Evolutionary conservation across 176 grass and related monocot species (phyloP), one percentile per base, ranked within the genome.

Genomic region (Tillandsia leiboldiana): DNA sequence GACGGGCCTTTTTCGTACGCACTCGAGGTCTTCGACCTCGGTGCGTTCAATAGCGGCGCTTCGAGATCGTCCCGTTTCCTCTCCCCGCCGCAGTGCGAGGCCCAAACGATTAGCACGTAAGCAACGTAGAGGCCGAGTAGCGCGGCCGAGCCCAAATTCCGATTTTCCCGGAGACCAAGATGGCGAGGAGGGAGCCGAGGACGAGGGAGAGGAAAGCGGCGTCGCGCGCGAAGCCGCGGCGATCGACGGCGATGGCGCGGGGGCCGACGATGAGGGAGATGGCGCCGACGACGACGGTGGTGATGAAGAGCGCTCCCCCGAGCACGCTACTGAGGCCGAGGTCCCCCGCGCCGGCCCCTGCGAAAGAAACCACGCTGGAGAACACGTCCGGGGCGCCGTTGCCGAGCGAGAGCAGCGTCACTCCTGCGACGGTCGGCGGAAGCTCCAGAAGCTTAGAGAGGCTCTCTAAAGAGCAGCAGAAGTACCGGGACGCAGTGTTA

Each of bases 321-420:
- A 92, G 77, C 23, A 83, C 67, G 69, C 90, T 82, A 54, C 70
- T 86, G 50, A 92, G 77, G 67, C 90, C 90, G 2, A 92, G 73
- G 5, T 14, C 28, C 12, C 48, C 26, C 22, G 79, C 47, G 12
- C 56, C 42, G 8, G 50, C 48, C 1, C 75, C 63, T 26, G 67
- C 63, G 66, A 92, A 88, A 8, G 85, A 86, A 15, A 82, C 90
- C 28, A 92, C 47, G 29, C 81, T 80, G 50, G 90, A 86, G 73
- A 93, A 74, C n/a, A 80, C 83, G 56, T 93, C 86, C 17, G 86
- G 80, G 12, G 90, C 90, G 53, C 90, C 86, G 53, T 93, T 93
- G 1, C 90, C 86, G 26, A 93, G 74, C 53, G 90, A 88, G n/a
- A 93, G 78, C 28, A 93, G 86, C 2, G 90, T 93, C 11, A 81